These are phyloP conservation scores for Cryphonectria japonica DNA, from an alignment of 2,329 filamentous ascomycete species.

Conservation along the genomic window DNA sequence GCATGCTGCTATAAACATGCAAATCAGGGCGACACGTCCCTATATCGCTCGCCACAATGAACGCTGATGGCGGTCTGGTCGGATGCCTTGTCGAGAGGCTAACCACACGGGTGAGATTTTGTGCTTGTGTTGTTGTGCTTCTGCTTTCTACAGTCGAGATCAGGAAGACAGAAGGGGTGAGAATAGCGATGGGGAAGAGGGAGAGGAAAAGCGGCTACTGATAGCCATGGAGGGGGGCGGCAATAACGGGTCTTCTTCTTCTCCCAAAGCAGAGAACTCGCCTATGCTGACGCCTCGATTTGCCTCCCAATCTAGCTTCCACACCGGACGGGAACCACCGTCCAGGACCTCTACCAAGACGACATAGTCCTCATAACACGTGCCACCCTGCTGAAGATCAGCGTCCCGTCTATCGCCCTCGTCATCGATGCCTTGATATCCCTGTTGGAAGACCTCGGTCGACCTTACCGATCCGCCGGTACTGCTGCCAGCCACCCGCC, in stretches of 20 bases:
- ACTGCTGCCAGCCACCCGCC: slow-evolving; percentile 55
- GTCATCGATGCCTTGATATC: slow-evolving; percentile 62
- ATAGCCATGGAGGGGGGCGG: neutral
- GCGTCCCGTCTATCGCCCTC: slow-evolving; percentile 54
- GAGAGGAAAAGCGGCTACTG: neutral
- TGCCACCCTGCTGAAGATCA: slow-evolving; percentile 64
- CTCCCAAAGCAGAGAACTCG: neutral
- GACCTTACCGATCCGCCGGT: slow-evolving; percentile 51
- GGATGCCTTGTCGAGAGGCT: slow-evolving; percentile 66
- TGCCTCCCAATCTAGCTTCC: slow-evolving; percentile 54
- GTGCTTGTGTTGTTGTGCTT: neutral
- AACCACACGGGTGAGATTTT: slow-evolving; percentile 57
- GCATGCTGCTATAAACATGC: slow-evolving; percentile 35
- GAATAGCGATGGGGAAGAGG: neutral
- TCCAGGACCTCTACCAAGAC: slow-evolving; percentile 62
- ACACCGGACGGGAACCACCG: slow-evolving; percentile 62
- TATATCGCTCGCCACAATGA: slow-evolving; percentile 50
- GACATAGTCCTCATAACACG: slow-evolving; percentile 64
- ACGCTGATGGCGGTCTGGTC: slow-evolving; percentile 62
- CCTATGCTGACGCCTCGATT: slow-evolving; percentile 29
- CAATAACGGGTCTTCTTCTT: neutral
- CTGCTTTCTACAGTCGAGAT: slow-evolving; percentile 21
- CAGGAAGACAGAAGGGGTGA: neutral
- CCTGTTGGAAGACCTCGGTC: slow-evolving; percentile 61
- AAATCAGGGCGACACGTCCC: slow-evolving; percentile 34